Percentiles rank a stretch among this genome's conserved stretches.
phyloP scores from a whole-genome alignment of 495 filamentous ascomycete species.

The Trichoderma erinaceum region DNA sequence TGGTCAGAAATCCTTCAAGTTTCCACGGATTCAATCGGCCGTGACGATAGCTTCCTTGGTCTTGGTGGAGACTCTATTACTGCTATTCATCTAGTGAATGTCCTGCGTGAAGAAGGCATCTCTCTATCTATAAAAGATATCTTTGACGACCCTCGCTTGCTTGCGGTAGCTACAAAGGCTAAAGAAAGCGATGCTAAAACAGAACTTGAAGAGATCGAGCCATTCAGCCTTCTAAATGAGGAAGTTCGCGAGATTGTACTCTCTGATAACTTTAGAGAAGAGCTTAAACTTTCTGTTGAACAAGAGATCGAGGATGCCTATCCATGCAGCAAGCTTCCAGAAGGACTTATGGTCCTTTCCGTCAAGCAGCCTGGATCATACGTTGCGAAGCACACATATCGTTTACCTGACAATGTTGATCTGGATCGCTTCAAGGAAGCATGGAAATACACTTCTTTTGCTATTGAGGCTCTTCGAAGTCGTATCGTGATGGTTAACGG shows the following conservation, averaged over 20 bases:
- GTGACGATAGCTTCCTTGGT: conserved; percentile 53
- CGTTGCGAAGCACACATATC: neutral
- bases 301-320: conserved; percentile 45
- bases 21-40: conserved; percentile 28
- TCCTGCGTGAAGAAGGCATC: neutral
- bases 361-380: conserved; percentile 22
- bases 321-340: conserved; percentile 50
- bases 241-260: neutral
- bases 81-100: neutral
- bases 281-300: neutral
- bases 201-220: neutral
- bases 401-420: conserved; percentile 2
- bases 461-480: conserved; percentile 60
- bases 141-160: conserved; percentile 42
- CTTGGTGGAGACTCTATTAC: conserved; percentile 62
- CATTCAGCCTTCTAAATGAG: neutral
- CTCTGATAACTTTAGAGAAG: neutral
- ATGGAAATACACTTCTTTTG: conserved; percentile 34
- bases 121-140: conserved; percentile 9
- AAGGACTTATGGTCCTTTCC: conserved; percentile 45
- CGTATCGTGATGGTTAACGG: conserved; percentile 22
- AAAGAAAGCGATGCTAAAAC: neutral
- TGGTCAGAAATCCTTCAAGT: conserved; percentile 25
- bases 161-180: neutral
- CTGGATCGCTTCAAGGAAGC: neutral